Evolutionary conservation across 306 rosid species (phyloP).

Genomic region (Trichosanthes truncata): DNA sequence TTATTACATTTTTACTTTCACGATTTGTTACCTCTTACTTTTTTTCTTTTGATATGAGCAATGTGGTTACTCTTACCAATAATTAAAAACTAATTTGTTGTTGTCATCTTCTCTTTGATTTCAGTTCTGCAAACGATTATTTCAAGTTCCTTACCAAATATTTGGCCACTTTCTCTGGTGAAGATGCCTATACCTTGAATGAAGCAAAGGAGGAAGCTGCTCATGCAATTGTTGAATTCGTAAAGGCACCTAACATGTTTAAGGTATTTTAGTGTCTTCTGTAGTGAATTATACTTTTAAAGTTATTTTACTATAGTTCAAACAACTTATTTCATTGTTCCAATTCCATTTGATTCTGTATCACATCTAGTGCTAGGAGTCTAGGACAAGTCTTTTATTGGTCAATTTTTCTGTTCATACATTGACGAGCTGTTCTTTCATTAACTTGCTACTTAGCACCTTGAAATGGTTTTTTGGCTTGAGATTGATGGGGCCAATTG

Average conservation of each 20-base stretch:
- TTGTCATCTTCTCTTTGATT: conserved; percentile 4
- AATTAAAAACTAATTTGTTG: not conserved
- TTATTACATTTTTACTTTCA: not conserved
- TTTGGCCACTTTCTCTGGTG: conserved; percentile 65
- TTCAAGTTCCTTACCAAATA: conserved; percentile 71
- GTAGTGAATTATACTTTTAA: not conserved
- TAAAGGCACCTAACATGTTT: conserved; percentile 70
- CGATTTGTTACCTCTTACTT: not conserved
- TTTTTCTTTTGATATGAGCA: not conserved
- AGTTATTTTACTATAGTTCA: not conserved
- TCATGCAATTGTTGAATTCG: conserved; percentile 71
- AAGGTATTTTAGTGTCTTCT: conserved; percentile 39
- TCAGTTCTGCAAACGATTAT: conserved; percentile 71
- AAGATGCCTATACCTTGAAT: conserved; percentile 49
- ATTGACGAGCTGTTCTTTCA: not conserved
- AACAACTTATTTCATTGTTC: not conserved
- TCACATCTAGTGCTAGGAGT: not conserved
- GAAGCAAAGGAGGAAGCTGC: conserved; percentile 94
- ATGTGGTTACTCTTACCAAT: not conserved
- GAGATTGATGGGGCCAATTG: not conserved
- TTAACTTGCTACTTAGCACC: not conserved
- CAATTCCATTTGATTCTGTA: not conserved
- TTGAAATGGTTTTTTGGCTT: not conserved
- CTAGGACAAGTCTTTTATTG: not conserved
- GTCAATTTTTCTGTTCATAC: not conserved